A percentile compares a stretch with the other conserved stretches of the same genome.
Evolutionary conservation across 441 rosid species (phyloP).

Genomic region (Populus hybrid): DNA sequence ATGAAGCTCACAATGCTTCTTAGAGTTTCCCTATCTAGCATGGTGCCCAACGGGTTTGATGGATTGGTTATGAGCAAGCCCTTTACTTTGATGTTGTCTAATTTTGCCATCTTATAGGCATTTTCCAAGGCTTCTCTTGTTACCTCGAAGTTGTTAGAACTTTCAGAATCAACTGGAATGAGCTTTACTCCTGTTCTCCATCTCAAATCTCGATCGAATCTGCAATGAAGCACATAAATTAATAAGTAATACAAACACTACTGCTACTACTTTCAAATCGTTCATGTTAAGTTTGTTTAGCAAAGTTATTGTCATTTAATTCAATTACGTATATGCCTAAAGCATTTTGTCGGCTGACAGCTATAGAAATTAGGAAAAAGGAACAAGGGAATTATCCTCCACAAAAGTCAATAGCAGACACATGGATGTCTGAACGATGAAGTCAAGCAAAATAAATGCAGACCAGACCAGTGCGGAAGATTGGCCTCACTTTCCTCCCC

Average conservation of each 20-base stretch:
- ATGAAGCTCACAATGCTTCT: slow-evolving; percentile 54
- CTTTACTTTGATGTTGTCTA: slow-evolving; percentile 51
- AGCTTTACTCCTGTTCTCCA: slow-evolving; percentile 89
- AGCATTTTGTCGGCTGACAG: not conserved
- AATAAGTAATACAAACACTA: not conserved
- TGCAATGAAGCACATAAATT: slow-evolving; percentile 23
- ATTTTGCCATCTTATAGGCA: slow-evolving; percentile 55
- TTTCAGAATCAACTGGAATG: slow-evolving; percentile 62
- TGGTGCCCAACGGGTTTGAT: slow-evolving; percentile 85
- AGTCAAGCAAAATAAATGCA: not conserved
- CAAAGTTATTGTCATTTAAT: not conserved
- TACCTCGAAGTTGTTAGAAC: slow-evolving; percentile 66
- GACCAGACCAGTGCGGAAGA: not conserved
- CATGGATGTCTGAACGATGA: not conserved
- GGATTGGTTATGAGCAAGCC: slow-evolving; percentile 89
- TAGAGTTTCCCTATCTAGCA: slow-evolving; percentile 58
- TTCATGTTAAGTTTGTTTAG: not conserved
- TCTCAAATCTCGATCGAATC: slow-evolving; percentile 90
- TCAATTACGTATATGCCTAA: not conserved
- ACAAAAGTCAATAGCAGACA: not conserved
- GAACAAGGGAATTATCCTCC: not conserved
- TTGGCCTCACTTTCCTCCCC: not conserved
- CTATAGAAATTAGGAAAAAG: not conserved
- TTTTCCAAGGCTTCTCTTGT: slow-evolving; percentile 64
- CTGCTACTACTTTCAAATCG: not conserved